Evolutionary conservation across 2,329 filamentous ascomycete species (phyloP).

Genomic region (Pseudogymnoascus sp.): DNA sequence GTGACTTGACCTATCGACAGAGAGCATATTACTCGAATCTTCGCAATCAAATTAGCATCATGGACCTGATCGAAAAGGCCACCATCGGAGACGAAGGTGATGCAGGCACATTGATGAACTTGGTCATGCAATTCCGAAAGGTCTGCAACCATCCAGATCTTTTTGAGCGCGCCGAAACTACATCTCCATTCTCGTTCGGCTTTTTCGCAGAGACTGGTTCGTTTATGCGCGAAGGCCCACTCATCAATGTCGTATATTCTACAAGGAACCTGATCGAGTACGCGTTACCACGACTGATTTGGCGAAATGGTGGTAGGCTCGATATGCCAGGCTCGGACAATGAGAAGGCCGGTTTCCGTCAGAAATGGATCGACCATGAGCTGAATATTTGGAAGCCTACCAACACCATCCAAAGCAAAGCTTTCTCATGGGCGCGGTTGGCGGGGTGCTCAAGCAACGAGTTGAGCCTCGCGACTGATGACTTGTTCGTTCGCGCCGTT

Average conservation of each 20-base stretch:
- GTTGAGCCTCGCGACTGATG: constrained; percentile 57
- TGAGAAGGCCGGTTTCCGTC: constrained; percentile 66
- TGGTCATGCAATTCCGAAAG: constrained; percentile 99
- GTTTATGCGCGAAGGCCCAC: constrained; percentile 80
- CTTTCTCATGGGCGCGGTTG: constrained; percentile 88
- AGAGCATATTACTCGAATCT: constrained; percentile 87
- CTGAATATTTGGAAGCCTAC: constrained; percentile 88
- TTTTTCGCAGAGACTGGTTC: constrained; percentile 92
- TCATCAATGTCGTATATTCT: constrained; percentile 77
- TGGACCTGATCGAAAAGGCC: constrained; percentile 96
- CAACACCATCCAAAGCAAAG: constrained; percentile 58
- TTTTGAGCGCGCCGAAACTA: constrained; percentile 89
- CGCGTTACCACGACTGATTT: constrained; percentile 71
- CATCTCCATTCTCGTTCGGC: constrained; percentile 74
- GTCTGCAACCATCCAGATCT: constrained; percentile 98
- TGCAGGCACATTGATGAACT: constrained; percentile 93
- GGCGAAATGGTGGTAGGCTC: constrained; percentile 69
- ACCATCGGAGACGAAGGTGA: constrained; percentile 91
- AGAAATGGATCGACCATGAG: constrained; percentile 67
- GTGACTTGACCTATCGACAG: constrained; percentile 92
- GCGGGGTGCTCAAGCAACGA: constrained; percentile 69
- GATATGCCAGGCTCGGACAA: constrained; percentile 68
- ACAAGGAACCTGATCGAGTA: constrained; percentile 82
- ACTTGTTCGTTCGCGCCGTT: constrained; percentile 66
- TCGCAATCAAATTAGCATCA: constrained; percentile 94